A percentile compares a stretch with the other conserved stretches of the same genome.
These are phyloP conservation scores for Toxoplasma gondii DNA, from an alignment of 169 alveolate species.

Conservation along the genomic window DNA sequence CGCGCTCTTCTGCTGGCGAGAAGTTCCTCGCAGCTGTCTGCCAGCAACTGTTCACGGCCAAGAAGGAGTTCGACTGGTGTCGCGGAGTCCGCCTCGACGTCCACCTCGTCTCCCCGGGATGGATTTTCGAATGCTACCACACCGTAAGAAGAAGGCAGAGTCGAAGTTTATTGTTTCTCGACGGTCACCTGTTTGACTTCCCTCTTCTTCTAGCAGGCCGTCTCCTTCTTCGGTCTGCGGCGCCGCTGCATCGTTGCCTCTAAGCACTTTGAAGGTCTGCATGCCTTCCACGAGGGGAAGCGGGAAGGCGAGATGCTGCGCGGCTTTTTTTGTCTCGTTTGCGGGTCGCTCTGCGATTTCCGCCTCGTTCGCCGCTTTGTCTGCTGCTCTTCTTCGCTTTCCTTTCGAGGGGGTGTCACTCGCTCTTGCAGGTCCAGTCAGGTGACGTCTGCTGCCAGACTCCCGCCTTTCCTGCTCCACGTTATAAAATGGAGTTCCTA, in stretches of 20 bases:
- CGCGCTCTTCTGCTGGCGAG: background rate
- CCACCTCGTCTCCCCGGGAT: background rate
- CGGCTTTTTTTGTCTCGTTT: background rate
- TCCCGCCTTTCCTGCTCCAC: too few relatives aligned
- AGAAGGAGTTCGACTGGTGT: background rate
- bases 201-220: background rate
- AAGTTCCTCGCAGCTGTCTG: too few relatives aligned
- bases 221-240: background rate
- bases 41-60: background rate
- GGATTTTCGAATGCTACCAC: constrained; percentile 18
- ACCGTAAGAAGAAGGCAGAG: background rate
- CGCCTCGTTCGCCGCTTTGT: too few relatives aligned
- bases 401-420: too few relatives aligned
- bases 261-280: background rate
- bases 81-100: background rate
- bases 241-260: background rate
- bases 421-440: too few relatives aligned
- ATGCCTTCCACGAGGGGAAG: background rate
- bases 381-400: background rate
- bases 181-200: background rate
- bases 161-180: too few relatives aligned
- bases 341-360: background rate
- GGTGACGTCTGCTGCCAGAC: too few relatives aligned
- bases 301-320: background rate
- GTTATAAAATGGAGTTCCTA: too few relatives aligned